Percentiles rank a stretch among this genome's conserved stretches.
These are phyloP conservation scores for Ottelia alismoides DNA, from an alignment of 106 monocot genomes.

Conservation along the genomic window DNA sequence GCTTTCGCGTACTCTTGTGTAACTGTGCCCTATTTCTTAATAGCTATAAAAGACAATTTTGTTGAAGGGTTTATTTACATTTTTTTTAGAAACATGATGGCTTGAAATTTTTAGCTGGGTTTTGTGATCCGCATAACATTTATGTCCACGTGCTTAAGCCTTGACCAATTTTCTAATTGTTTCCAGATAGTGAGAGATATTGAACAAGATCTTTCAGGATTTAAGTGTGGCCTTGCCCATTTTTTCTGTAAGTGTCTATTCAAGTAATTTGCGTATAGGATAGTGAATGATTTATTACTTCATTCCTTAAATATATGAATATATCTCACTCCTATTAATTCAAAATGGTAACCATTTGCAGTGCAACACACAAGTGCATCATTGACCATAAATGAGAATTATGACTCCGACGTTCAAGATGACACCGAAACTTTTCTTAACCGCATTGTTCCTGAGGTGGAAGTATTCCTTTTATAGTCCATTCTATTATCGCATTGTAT, in stretches of 20 bases:
- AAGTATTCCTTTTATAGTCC: neutral
- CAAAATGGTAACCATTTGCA: slow-evolving; percentile 27
- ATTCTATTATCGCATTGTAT: too few species aligned
- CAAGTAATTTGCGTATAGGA: neutral
- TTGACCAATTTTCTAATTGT: too few species aligned
- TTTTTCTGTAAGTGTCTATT: slow-evolving; percentile 62
- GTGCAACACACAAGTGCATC: slow-evolving; percentile 99
- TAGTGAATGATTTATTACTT: neutral
- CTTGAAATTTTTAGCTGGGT: too few species aligned
- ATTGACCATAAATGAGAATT: slow-evolving; percentile 96
- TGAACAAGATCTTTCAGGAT: slow-evolving; percentile 65
- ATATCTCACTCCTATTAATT: too few species aligned
- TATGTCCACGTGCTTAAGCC: too few species aligned
- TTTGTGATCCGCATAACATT: too few species aligned
- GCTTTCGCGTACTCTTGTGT: too few species aligned
- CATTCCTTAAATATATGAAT: too few species aligned
- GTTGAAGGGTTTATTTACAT: too few species aligned
- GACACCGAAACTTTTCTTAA: slow-evolving; percentile 95
- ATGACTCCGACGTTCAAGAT: slow-evolving; percentile 92
- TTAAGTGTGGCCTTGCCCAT: slow-evolving; percentile 92
- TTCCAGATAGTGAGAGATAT: slow-evolving; percentile 70
- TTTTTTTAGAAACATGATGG: too few species aligned
- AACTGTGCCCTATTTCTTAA: too few species aligned
- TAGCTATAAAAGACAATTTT: too few species aligned
- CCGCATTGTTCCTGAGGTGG: slow-evolving; percentile 86